Evolutionary conservation across 441 rosid genomes (phyloP).

Genomic region (Erodium trifolium): DNA sequence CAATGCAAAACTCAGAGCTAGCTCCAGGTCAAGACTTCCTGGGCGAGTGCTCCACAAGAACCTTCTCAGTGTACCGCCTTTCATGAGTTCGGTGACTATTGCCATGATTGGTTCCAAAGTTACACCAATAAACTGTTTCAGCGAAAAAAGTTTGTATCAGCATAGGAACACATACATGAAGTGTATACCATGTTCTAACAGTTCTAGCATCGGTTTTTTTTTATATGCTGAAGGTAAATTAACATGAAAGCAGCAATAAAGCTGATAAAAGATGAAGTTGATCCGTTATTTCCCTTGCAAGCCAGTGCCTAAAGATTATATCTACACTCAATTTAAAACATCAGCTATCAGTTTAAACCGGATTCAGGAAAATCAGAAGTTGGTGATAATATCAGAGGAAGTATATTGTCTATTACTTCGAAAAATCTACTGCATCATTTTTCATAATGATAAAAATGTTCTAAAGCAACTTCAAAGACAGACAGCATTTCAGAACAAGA

Average conservation of each 20-base stretch:
- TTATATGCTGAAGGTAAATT: neutral
- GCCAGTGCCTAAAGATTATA: no score
- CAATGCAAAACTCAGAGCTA: conserved; percentile 39
- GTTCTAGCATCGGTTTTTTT: neutral
- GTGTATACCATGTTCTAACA: neutral
- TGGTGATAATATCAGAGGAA: no score
- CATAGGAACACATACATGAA: conserved; percentile 10
- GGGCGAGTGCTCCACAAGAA: conserved; percentile 43
- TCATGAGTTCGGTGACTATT: conserved; percentile 50
- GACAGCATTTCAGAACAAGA: no score
- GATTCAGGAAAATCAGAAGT: no score
- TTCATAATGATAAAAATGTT: no score
- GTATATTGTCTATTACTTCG: no score
- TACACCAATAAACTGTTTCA: conserved; percentile 51
- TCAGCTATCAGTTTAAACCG: no score
- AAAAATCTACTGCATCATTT: no score
- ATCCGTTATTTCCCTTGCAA: no score
- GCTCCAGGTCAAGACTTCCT: conserved; percentile 27
- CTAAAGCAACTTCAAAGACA: no score
- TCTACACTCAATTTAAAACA: no score
- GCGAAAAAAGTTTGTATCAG: conserved; percentile 6
- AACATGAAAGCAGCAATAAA: neutral
- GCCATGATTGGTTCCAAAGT: conserved; percentile 45
- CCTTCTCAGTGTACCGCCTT: conserved; percentile 42
- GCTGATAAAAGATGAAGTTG: neutral